phyloP scores from a whole-genome alignment of 2,329 filamentous ascomycete genomes.

The Shiraia sp. region DNA sequence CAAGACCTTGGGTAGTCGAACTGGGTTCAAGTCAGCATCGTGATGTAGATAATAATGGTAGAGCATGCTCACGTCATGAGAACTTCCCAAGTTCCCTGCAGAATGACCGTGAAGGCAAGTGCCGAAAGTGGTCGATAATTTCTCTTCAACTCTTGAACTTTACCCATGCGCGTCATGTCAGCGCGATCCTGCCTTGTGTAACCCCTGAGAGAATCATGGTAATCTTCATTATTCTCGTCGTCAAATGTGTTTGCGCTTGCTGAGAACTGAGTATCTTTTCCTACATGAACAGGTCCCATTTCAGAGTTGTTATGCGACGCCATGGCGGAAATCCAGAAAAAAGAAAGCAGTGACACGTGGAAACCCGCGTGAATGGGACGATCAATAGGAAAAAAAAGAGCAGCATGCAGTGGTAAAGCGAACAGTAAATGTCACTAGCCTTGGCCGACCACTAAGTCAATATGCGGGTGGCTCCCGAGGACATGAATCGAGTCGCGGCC shows the following conservation, averaged over 20 bases:
- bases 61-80: constrained; percentile 31
- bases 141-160: constrained; percentile 38
- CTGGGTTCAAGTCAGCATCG: constrained; percentile 8
- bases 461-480: background rate
- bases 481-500: background rate
- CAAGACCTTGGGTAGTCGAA: constrained; percentile 33
- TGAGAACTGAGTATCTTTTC: constrained; percentile 10
- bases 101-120: constrained; percentile 38
- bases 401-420: constrained; percentile 2
- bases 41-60: background rate
- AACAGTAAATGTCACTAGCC: background rate
- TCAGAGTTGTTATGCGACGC: constrained; percentile 21
- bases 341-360: constrained; percentile 11
- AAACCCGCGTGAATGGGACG: constrained; percentile 7
- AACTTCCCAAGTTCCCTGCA: constrained; percentile 41
- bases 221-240: constrained; percentile 29
- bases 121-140: constrained; percentile 40
- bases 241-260: constrained; percentile 14
- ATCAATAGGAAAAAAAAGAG: constrained; percentile 4
- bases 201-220: constrained; percentile 31
- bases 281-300: constrained; percentile 4
- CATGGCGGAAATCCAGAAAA: constrained; percentile 17
- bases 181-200: constrained; percentile 32
- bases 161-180: constrained; percentile 41
- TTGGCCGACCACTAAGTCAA: background rate